phyloP scores from a whole-genome alignment of 1,284 basidiomycete species.

The Phenoliferia sp. region DNA sequence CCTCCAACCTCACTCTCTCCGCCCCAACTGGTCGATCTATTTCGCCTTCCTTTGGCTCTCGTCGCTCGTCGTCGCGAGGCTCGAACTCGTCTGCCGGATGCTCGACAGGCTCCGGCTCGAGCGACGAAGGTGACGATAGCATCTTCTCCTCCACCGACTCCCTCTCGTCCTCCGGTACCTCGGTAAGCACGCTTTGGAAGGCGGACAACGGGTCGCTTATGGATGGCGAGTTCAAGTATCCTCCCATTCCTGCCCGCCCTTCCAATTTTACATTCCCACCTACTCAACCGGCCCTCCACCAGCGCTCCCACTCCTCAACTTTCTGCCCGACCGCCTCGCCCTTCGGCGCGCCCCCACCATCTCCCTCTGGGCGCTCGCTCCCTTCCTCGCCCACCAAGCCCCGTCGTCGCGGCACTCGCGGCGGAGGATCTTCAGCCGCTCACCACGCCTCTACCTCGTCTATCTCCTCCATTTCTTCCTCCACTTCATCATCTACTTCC shows the following conservation, averaged over 20 bases:
- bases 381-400: conserved; percentile 30
- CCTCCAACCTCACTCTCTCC: conserved; percentile 16
- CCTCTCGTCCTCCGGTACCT: conserved; percentile 20
- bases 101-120: not conserved
- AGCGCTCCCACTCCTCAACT: conserved; percentile 8
- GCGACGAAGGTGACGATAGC: conserved; percentile 13
- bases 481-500: conserved; percentile 10
- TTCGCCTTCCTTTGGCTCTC: conserved; percentile 14
- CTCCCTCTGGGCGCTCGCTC: conserved; percentile 17
- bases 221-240: conserved; percentile 14
- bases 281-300: conserved; percentile 1
- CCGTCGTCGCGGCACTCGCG: conserved; percentile 30
- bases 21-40: conserved; percentile 12
- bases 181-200: conserved; percentile 21
- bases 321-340: conserved; percentile 5
- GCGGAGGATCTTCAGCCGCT: conserved; percentile 15
- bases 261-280: conserved; percentile 18
- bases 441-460: conserved; percentile 14
- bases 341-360: conserved; percentile 1
- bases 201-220: conserved; percentile 10
- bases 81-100: conserved; percentile 19
- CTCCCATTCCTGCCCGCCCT: conserved; percentile 9
- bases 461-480: conserved; percentile 24
- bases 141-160: conserved; percentile 23
- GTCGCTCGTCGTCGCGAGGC: conserved; percentile 24